Conservation (phyloP, 371 early-diverging fungal species). For the Capillidium rhysosporum region DNA sequence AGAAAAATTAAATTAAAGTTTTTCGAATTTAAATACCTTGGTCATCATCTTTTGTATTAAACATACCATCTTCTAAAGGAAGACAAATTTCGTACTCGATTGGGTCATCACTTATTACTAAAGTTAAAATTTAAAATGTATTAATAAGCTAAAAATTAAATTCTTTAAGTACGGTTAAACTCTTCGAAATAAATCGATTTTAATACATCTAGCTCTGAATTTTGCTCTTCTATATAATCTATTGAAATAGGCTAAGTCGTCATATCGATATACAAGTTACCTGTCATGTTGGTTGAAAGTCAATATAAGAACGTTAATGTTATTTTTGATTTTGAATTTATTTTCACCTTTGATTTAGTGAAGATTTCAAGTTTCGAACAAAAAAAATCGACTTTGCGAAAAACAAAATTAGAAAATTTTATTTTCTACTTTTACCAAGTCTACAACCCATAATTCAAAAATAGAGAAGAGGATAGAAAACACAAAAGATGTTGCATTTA, state of each 20-base stretch:
- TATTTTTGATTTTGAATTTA: neutral
- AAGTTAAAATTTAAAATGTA: constrained; percentile 1
- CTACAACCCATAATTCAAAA: too few species aligned
- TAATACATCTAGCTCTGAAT: constrained; percentile 77
- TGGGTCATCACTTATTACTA: constrained; percentile 9
- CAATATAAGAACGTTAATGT: neutral
- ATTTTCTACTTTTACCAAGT: too few species aligned
- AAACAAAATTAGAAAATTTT: too few species aligned
- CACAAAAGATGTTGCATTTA: constrained; percentile 51
- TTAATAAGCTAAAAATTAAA: constrained; percentile 22
- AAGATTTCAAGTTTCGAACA: neutral
- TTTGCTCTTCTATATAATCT: constrained; percentile 61
- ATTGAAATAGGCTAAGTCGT: neutral
- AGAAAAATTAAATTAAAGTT: neutral
- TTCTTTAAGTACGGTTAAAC: constrained; percentile 35
- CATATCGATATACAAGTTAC: neutral
- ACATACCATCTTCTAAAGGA: constrained; percentile 8
- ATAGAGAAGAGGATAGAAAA: too few species aligned
- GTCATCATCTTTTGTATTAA: neutral
- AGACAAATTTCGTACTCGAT: constrained; percentile 6
- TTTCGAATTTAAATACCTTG: neutral
- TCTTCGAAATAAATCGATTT: constrained; percentile 84
- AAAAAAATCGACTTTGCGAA: neutral
- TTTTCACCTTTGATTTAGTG: neutral
- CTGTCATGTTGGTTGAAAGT: neutral